phyloP scores from a whole-genome alignment of 169 alveolate species.

The Babesia sp. region DNA sequence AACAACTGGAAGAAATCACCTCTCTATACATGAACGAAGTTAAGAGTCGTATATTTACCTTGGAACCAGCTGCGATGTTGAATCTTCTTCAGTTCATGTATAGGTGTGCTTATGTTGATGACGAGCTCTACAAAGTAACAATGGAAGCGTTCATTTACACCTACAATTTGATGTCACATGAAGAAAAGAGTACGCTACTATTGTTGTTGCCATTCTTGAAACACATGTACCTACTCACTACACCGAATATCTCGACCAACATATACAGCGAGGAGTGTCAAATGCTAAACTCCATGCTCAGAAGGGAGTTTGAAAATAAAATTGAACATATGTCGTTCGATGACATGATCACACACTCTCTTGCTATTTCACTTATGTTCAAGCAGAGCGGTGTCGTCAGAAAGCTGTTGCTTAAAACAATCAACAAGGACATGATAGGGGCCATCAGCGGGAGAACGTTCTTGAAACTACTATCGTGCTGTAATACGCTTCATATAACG shows the following conservation, averaged over 20 bases:
- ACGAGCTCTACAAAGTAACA: constrained; percentile 11
- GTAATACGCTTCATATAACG: constrained; percentile 23
- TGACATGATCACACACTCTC: constrained; percentile 25
- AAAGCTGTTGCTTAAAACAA: constrained; percentile 27
- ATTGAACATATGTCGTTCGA: constrained; percentile 25
- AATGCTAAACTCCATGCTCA: constrained; percentile 46
- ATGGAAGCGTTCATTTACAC: constrained; percentile 47
- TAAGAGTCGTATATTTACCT: constrained; percentile 8
- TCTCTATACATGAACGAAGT: constrained; percentile 13
- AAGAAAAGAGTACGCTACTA: constrained; percentile 36
- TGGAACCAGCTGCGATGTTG: constrained; percentile 26
- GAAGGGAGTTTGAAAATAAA: constrained; percentile 35
- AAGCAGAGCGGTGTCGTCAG: constrained; percentile 32
- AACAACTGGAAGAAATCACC: neutral
- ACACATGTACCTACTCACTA: constrained; percentile 24
- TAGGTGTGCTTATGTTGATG: constrained; percentile 28
- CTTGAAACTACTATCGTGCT: constrained; percentile 28
- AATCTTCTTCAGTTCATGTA: constrained; percentile 43
- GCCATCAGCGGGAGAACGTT: constrained; percentile 13
- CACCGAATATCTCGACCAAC: constrained; percentile 38
- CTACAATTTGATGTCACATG: constrained; percentile 18
- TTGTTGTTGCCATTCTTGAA: constrained; percentile 34
- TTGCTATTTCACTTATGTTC: constrained; percentile 39
- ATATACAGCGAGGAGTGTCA: constrained; percentile 55
- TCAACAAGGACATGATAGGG: constrained; percentile 1